Evolutionary conservation across 169 alveolate species (phyloP), one percentile per base, ranked within the genome.

Genomic region (Neospora caninum): DNA sequence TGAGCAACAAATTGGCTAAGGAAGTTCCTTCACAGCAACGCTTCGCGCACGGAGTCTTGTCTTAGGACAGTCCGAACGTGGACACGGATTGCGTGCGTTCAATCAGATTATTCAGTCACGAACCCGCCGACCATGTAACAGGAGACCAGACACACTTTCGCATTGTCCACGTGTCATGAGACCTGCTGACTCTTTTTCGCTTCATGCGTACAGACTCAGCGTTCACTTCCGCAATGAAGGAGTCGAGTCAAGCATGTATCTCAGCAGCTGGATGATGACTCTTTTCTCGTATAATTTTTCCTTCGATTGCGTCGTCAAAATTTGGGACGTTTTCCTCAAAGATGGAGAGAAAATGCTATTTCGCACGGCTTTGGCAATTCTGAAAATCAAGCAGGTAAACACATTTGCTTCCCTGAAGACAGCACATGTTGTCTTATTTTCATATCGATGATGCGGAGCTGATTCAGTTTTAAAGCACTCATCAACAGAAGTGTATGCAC

Each of bases 241-340:
- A 92, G 98, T 98, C 80, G 98, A 96, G 88, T 98, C 99, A 29
- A 96, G 99, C 42, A 97, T 98, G 99, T 98, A 96, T 95, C 98
- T 98, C 0, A 97, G 99, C 49, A 98, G 98, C 88, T 98, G 99
- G 99, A 97, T 98, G 94, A 96, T 98, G 97, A 98, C 99, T 80
- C 97, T 98, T n/a, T 98, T 97, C 97, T 96, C 98, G 36, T 96
- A 96, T 92, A 97, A 97, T 88, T 96, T 98, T 53, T 94, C 95
- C 49, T 94, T 97, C 70, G 97, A 97, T 42, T 70, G 89, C 20
- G 97, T 97, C 64, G 98, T 97, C 41, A 96, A 99, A 86, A 96
- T 98, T n/a, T 98, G 98, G 97, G 99, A 98, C 95, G 95, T 97
- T 36, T 98, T 97, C 96, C 95, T 98, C 45, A 96, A 96, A 16